Base-by-base conservation (phyloP, 345 rosid species). In the Bruguiera parviflora region DNA sequence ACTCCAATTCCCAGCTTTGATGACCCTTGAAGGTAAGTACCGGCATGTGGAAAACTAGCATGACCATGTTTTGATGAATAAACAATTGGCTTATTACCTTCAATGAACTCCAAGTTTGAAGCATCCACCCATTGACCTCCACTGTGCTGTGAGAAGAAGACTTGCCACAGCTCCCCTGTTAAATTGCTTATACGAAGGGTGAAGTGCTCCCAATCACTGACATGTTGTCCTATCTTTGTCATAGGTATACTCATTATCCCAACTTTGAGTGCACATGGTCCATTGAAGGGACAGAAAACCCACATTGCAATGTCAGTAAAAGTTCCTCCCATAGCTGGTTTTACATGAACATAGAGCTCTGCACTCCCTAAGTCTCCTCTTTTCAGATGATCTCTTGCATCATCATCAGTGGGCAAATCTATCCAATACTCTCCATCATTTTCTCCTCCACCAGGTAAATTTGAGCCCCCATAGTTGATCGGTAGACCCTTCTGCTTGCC, bases 301-400 rank as follows among this genome's bases (percentile, higher is more conserved):
- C 98, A 90, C 97, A 93, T 93, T 29, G 69, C 96, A 1, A 93
- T 74, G 75, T 93, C 98, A 0, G 98, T 90, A 78, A 89, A 93
- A 24, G 96, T 85, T 63, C 98, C 98, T 61, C 98, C 98, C 0
- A 87, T 65, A 32, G 89, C 92, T 62, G 97, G 98, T 72, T 93
- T 93, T 46, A 89, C 88, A 67, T 93, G 96, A 65, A 89, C 92
- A 77, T 93, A 90, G 21, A 93, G 89, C 82, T 87, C 93, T 0
- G 92, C 86, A 67, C 83, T 89, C 67, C 90, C 92, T 9, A 90
- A 61, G 69, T 89, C 78, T 53, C 97, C 98, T 32, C 73, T 72
- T 81, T 77, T 81, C 35, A 87, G 78, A 72, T 27, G 4, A 63
- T 78, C 69, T 67, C 88, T 84, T 10, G 87, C 86, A 47, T 76